Percentiles rank a stretch among this genome's conserved stretches.
Conservation (phyloP, 495 filamentous ascomycete species). For the Pyrenula massariospora region DNA sequence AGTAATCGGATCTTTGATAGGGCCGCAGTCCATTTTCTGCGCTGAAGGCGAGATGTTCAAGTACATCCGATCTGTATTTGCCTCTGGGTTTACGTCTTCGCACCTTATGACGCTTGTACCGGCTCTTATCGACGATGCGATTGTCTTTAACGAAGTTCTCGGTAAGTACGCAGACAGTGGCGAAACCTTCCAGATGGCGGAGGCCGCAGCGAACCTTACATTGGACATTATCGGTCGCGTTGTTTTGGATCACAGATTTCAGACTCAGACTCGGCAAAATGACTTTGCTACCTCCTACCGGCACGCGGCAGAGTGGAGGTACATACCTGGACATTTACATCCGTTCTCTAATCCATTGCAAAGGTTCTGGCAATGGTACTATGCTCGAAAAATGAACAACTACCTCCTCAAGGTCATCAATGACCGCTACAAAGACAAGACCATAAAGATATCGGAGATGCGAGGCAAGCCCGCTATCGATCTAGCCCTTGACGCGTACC, state of each 20-base stretch:
- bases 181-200: slow-evolving; percentile 21
- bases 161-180: slow-evolving; percentile 13
- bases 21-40: slow-evolving; percentile 15
- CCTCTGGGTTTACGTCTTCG: slow-evolving; percentile 28
- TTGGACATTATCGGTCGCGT: slow-evolving; percentile 32
- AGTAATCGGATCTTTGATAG: slow-evolving; percentile 8
- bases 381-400: slow-evolving; percentile 17
- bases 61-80: slow-evolving; percentile 26
- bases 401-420: slow-evolving; percentile 22
- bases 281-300: slow-evolving; percentile 19
- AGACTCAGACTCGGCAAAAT: slow-evolving; percentile 18
- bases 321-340: slow-evolving; percentile 14
- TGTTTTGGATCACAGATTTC: slow-evolving; percentile 8
- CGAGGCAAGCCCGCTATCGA: slow-evolving; percentile 15
- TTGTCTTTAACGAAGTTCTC: slow-evolving; percentile 23
- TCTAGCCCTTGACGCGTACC: slow-evolving; percentile 20
- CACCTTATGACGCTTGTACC: slow-evolving; percentile 28
- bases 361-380: slow-evolving; percentile 12
- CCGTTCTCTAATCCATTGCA: slow-evolving; percentile 5
- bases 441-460: neutral
- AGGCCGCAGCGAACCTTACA: slow-evolving; percentile 19
- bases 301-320: neutral
- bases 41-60: slow-evolving; percentile 25
- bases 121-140: slow-evolving; percentile 25
- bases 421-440: slow-evolving; percentile 11